Conservation (phyloP, 2,329 filamentous ascomycete species). For the Ceratocystis alfenasii region DNA sequence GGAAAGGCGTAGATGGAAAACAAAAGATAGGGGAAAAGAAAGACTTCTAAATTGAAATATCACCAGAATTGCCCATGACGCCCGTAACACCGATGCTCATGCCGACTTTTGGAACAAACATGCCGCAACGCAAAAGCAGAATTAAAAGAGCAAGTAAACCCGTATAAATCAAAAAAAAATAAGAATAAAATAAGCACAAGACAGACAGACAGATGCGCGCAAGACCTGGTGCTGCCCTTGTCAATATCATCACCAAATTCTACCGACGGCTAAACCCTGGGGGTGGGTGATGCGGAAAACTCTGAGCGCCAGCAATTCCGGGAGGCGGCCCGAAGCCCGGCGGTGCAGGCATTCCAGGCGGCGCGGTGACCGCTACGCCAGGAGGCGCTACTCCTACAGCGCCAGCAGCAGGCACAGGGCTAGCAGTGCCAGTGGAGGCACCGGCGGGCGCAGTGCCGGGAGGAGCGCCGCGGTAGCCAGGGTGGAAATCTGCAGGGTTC, state of each 20-base stretch:
- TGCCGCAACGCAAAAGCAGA: neutral
- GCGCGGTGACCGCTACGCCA: constrained; percentile 19
- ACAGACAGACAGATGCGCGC: too few species aligned
- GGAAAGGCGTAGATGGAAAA: neutral
- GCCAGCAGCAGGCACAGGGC: neutral
- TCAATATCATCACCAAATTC: neutral
- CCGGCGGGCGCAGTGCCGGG: constrained; percentile 23
- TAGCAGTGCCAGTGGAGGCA: constrained; percentile 27
- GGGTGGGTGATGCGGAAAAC: constrained; percentile 28
- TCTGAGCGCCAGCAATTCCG: constrained; percentile 38
- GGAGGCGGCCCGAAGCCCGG: constrained; percentile 32
- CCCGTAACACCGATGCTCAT: constrained; percentile 14
- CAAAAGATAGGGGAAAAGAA: neutral
- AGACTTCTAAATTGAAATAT: neutral
- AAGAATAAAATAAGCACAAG: too few species aligned
- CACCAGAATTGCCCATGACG: neutral
- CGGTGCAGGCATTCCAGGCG: constrained; percentile 27
- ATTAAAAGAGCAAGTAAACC: neutral
- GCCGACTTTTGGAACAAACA: neutral
- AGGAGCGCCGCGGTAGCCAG: constrained; percentile 30
- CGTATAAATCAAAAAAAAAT: neutral
- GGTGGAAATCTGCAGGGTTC: constrained; percentile 40
- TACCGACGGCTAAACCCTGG: constrained; percentile 28
- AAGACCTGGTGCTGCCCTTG: too few species aligned
- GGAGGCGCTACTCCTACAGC: neutral